Percentiles rank a stretch among this genome's conserved stretches.
phyloP scores from a whole-genome alignment of 2,329 filamentous ascomycete species.

The Phialemonium atrogriseum region DNA sequence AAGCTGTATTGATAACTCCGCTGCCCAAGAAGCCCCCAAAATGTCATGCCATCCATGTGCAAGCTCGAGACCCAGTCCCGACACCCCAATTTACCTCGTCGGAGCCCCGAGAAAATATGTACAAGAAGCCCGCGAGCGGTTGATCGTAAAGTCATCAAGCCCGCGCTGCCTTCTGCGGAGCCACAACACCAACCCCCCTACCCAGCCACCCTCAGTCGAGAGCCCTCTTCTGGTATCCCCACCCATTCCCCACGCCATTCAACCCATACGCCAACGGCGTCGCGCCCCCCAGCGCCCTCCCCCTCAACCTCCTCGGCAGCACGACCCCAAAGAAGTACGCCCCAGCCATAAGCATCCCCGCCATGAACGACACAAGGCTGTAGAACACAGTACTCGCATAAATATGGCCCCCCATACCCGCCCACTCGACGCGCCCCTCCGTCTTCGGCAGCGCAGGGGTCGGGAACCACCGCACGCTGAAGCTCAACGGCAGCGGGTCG shows the following conservation, averaged over 20 bases:
- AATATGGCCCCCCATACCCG: slow-evolving; percentile 55
- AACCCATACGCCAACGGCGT: slow-evolving; percentile 50
- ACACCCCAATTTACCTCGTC: too few species aligned
- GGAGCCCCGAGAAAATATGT: too few species aligned
- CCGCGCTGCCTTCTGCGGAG: too few species aligned
- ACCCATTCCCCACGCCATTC: slow-evolving; percentile 45
- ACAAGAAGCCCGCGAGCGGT: too few species aligned
- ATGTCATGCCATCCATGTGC: too few species aligned
- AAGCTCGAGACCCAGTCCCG: too few species aligned
- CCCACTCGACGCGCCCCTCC: slow-evolving; percentile 58
- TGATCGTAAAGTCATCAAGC: too few species aligned
- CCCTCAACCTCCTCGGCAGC: slow-evolving; percentile 43
- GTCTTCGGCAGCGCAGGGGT: slow-evolving; percentile 60
- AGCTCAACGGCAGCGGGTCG: slow-evolving; percentile 68
- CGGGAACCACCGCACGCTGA: slow-evolving; percentile 83
- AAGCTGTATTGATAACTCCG: too few species aligned
- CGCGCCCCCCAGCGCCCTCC: slow-evolving; percentile 44
- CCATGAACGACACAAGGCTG: slow-evolving; percentile 48
- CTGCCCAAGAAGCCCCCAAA: too few species aligned
- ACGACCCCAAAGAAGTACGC: slow-evolving; percentile 55
- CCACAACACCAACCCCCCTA: neutral
- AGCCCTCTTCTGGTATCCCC: slow-evolving; percentile 48
- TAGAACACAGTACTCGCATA: slow-evolving; percentile 58
- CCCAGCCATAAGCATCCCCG: slow-evolving; percentile 43
- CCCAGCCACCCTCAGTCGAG: slow-evolving; percentile 27